These are phyloP conservation scores for Yamadazyma tumulicola DNA, from an alignment of 805 yeast species.

Conservation along the genomic window DNA sequence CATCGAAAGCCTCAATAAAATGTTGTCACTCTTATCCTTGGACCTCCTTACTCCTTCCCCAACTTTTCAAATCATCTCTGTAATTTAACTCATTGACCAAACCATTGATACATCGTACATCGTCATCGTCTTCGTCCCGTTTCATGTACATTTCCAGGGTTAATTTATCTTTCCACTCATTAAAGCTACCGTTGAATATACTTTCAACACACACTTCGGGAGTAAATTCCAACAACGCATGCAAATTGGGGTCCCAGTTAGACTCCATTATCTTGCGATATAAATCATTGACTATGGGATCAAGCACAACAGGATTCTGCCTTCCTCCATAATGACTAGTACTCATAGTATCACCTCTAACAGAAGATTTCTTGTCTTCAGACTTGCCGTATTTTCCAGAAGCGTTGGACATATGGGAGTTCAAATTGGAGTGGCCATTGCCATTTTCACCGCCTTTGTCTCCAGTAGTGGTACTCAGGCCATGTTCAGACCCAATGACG, in stretches of 20 bases:
- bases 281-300: slow-evolving; percentile 48
- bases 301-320: slow-evolving; percentile 25
- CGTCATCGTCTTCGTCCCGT: slow-evolving; percentile 20
- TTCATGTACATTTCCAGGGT: slow-evolving; percentile 13
- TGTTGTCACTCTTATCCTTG: too few species aligned
- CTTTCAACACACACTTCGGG: slow-evolving; percentile 75
- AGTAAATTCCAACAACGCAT: slow-evolving; percentile 46
- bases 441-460: slow-evolving; percentile 2
- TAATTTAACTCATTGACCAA: slow-evolving; percentile 33
- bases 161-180: slow-evolving; percentile 17
- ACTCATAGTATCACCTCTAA: background rate
- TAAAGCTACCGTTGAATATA: slow-evolving; percentile 52
- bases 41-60: too few species aligned
- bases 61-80: slow-evolving; percentile 36
- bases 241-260: slow-evolving; percentile 56
- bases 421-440: background rate
- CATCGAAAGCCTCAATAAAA: too few species aligned
- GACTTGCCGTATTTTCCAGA: background rate
- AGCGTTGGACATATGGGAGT: too few species aligned
- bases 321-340: background rate
- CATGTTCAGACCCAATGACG: slow-evolving; percentile 12
- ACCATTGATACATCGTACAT: slow-evolving; percentile 29
- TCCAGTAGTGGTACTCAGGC: too few species aligned
- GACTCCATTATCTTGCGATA: slow-evolving; percentile 54
- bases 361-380: background rate